Conservation (phyloP, 2,329 filamentous ascomycete genomes). For the Diaporthe capsici region DNA sequence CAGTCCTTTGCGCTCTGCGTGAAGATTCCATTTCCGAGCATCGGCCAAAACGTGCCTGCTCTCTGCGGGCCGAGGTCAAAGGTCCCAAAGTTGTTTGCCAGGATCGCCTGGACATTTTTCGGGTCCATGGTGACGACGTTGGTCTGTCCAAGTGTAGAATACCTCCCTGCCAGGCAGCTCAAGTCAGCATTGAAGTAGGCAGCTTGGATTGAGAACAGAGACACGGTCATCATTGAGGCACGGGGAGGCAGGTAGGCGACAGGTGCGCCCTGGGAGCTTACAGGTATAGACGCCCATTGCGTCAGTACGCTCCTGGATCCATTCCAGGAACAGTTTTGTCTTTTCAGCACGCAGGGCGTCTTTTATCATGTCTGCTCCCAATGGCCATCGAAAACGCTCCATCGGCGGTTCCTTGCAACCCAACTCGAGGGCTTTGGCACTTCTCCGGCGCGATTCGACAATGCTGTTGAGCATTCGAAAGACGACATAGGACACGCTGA, state of each 20-base stretch:
- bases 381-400: background rate
- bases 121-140: conserved; percentile 35
- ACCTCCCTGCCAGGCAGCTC: background rate
- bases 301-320: background rate
- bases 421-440: conserved; percentile 20
- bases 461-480: conserved; percentile 25
- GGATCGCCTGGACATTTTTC: conserved; percentile 38
- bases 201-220: background rate
- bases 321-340: conserved; percentile 30
- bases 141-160: conserved; percentile 19
- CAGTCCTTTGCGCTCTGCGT: conserved; percentile 52
- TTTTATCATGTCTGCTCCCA: conserved; percentile 25
- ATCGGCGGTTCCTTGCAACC: conserved; percentile 34
- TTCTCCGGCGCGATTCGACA: conserved; percentile 23
- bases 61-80: conserved; percentile 39
- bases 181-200: background rate
- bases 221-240: background rate
- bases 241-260: no score
- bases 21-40: conserved; percentile 55
- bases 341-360: conserved; percentile 9
- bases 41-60: conserved; percentile 43
- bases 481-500: conserved; percentile 35
- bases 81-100: conserved; percentile 38
- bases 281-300: conserved; percentile 32
- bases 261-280: background rate